Evolutionary conservation across 2,329 filamentous ascomycete genomes (phyloP), one percentile per base, ranked within the genome.

Genomic region (Ceratocystis papillata): DNA sequence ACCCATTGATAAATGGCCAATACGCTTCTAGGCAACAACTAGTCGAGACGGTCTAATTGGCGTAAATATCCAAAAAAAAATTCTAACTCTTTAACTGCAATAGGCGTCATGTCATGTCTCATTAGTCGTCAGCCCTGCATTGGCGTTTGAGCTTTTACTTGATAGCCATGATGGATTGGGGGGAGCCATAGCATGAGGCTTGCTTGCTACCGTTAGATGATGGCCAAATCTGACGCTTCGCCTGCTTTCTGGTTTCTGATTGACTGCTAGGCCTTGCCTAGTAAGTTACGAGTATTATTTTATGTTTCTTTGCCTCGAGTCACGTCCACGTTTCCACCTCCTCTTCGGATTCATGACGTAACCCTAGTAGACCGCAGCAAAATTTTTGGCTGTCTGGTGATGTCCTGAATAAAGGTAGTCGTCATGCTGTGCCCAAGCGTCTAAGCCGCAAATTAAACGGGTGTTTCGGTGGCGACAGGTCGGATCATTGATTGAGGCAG

Each of bases 121-220:
- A 22, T 55, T 15, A 10, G 50, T 17, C 50, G 50, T 55, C 50
- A 55, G 50, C 20, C 50, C 50, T 55, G 50, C 50, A 55, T 30
- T 55, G 50, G 2, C 50, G 50, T 10, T 25, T 25, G n/a, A 55
- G 20, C 3, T 5, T 15, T 55, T 15, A 25, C 20, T 17, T 17
- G 17, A 48, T 55, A 25, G 50, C 10, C 25, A 20, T 25, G 50
- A 25, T 55, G 5, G 25, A 25, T 20, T 28, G 5, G 5, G 5
- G 45, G 12, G 45, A 20, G 46, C 3, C 20, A n/a, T 48, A 48
- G 46, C 37, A 41, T 10, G 10, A 41, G 46, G 17, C 46, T 48
- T 22, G 46, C 20, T 48, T 48, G 17, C 8, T n/a, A 22, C 5
- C 8, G 46, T n/a, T 20, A 22, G 20, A 22, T n/a, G 17, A 22